phyloP scores from a whole-genome alignment of 2,329 filamentous ascomycete species.

The Neophaeococcomyces mojaviensis region DNA sequence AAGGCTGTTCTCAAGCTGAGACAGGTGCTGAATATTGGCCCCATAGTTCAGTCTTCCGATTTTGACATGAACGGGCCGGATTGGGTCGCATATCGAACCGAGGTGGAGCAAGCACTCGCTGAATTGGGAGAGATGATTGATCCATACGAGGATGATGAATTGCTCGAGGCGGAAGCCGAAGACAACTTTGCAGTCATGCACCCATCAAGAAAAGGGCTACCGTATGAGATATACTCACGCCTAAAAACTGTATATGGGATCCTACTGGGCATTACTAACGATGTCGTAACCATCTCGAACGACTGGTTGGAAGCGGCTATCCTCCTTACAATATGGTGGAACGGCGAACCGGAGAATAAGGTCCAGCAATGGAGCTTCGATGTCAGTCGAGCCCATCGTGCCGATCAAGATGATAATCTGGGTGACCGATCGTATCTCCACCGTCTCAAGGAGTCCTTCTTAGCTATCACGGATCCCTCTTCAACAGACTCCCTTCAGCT shows the following conservation, averaged over 20 bases:
- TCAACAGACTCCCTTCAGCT: constrained; percentile 60
- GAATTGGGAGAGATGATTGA: constrained; percentile 73
- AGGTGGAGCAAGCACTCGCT: constrained; percentile 60
- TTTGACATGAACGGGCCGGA: constrained; percentile 79
- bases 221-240: constrained; percentile 84
- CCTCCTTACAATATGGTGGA: constrained; percentile 84
- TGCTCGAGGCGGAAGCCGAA: constrained; percentile 71
- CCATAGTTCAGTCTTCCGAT: constrained; percentile 53
- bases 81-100: constrained; percentile 76
- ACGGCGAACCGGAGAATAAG: constrained; percentile 60
- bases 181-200: constrained; percentile 36
- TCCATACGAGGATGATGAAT: constrained; percentile 52
- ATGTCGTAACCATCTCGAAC: constrained; percentile 68
- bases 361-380: constrained; percentile 35
- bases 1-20: constrained; percentile 62
- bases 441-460: constrained; percentile 64
- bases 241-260: constrained; percentile 74
- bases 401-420: constrained; percentile 23
- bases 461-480: constrained; percentile 54
- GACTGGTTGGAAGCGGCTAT: constrained; percentile 90
- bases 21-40: constrained; percentile 64
- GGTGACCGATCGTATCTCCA: constrained; percentile 61
- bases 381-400: constrained; percentile 34
- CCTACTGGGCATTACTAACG: constrained; percentile 64
- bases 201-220: constrained; percentile 29